Conservation (phyloP, 169 alveolate species). For the Besnoitia besnoiti region DNA sequence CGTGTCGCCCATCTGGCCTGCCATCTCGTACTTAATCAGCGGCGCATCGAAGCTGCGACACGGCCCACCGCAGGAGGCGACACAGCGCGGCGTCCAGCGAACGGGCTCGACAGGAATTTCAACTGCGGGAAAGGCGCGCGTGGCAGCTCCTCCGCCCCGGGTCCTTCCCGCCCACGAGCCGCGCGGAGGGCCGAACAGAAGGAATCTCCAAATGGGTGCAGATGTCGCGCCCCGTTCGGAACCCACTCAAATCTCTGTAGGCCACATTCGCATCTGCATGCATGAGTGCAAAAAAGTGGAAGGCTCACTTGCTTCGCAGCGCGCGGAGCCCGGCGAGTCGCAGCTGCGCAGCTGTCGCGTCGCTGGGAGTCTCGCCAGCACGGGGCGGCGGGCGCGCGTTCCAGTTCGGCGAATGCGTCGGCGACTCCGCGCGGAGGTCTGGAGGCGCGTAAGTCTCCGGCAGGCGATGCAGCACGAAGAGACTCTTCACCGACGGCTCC, state of each 20-base stretch:
- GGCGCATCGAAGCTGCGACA: slow-evolving; percentile 41
- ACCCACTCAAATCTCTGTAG: too few species aligned
- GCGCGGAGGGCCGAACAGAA: neutral
- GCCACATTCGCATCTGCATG: too few species aligned
- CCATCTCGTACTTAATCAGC: slow-evolving; percentile 36
- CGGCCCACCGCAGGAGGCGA: too few species aligned
- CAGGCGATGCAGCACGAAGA: neutral
- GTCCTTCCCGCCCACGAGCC: neutral
- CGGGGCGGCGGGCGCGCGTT: neutral
- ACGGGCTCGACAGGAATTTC: too few species aligned
- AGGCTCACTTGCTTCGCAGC: neutral
- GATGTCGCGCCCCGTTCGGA: too few species aligned
- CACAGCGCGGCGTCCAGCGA: too few species aligned
- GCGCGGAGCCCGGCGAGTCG: neutral
- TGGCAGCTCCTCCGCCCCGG: too few species aligned
- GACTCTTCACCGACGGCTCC: neutral
- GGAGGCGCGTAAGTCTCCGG: neutral
- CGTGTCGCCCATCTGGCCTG: slow-evolving; percentile 47
- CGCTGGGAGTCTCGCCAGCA: neutral
- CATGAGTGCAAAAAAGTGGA: too few species aligned
- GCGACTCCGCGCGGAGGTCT: neutral
- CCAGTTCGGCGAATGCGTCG: too few species aligned
- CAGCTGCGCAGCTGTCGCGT: neutral
- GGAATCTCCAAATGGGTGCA: too few species aligned
- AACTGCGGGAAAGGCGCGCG: too few species aligned